Evolutionary conservation across 2,329 filamentous ascomycete species (phyloP).

Genomic region (Pseudopithomyces maydicus): DNA sequence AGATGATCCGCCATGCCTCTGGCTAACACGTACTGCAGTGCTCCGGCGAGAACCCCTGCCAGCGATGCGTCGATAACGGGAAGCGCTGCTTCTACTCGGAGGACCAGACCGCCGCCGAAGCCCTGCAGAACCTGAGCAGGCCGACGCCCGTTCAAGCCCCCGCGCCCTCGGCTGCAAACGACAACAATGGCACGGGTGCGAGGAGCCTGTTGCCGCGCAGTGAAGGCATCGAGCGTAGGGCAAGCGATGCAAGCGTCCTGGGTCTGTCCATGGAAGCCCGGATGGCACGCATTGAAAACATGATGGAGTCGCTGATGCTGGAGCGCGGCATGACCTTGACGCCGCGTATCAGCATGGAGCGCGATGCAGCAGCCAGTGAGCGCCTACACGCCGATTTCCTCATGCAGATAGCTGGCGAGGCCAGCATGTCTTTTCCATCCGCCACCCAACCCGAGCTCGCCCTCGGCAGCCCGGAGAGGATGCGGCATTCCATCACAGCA

Average conservation of each 20-base stretch:
- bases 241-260: constrained; percentile 32
- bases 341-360: constrained; percentile 31
- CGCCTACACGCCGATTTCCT: constrained; percentile 21
- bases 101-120: constrained; percentile 44
- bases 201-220: constrained; percentile 28
- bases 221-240: constrained; percentile 24
- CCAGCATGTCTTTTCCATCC: constrained; percentile 28
- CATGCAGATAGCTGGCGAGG: constrained; percentile 29
- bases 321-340: constrained; percentile 31
- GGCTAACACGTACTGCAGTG: constrained; percentile 25
- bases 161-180: constrained; percentile 12
- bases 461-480: constrained; percentile 14
- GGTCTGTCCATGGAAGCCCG: constrained; percentile 39
- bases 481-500: constrained; percentile 9
- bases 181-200: constrained; percentile 20
- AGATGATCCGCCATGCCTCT: too few species aligned
- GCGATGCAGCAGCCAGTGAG: constrained; percentile 28
- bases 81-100: constrained; percentile 45
- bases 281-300: constrained; percentile 40
- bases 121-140: constrained; percentile 43
- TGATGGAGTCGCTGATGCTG: constrained; percentile 43
- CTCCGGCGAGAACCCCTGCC: constrained; percentile 42
- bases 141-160: constrained; percentile 29
- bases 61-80: constrained; percentile 40
- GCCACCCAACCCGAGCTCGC: constrained; percentile 18